A percentile compares a stretch with the other conserved stretches of the same genome.
phyloP scores from a whole-genome alignment of 305 asterid genomes.

The Fraxinus paxiana region DNA sequence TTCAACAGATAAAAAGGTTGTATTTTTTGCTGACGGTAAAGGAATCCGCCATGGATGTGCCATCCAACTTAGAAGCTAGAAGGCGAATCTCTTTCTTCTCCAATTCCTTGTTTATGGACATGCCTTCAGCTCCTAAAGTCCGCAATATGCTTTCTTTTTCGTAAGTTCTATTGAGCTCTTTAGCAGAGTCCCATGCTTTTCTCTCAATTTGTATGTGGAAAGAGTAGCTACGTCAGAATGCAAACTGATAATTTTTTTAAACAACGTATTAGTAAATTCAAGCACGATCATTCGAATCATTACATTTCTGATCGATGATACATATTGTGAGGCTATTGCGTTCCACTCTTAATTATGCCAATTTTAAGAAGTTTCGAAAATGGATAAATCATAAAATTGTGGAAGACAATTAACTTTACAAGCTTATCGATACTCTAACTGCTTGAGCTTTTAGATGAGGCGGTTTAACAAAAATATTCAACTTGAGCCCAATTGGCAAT shows the following conservation, averaged over 20 bases:
- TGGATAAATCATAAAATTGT: not conserved
- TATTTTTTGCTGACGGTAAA: conserved; percentile 89
- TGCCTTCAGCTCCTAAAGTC: conserved; percentile 98
- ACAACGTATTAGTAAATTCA: not conserved
- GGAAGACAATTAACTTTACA: not conserved
- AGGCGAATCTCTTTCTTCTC: conserved; percentile 97
- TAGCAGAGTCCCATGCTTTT: not conserved
- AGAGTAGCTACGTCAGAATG: not conserved
- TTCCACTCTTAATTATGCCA: not conserved
- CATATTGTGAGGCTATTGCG: not conserved
- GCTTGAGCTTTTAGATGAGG: not conserved
- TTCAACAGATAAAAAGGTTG: conserved; percentile 87
- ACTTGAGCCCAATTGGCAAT: not conserved
- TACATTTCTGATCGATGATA: not conserved
- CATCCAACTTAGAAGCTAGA: conserved; percentile 95
- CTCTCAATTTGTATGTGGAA: not conserved
- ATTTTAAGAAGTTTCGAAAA: not conserved
- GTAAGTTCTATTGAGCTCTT: conserved; percentile 49
- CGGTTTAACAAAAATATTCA: not conserved
- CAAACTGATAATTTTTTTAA: not conserved
- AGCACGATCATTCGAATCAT: not conserved
- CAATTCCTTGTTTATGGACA: conserved; percentile 96
- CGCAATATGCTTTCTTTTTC: conserved; percentile 98
- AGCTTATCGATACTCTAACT: not conserved
- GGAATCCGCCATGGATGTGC: conserved; percentile 99